Percentiles rank a stretch among this genome's conserved stretches.
Evolutionary conservation across 2,329 filamentous ascomycete species (phyloP).

Genomic region (Zelopaecilomyces penicillatus): DNA sequence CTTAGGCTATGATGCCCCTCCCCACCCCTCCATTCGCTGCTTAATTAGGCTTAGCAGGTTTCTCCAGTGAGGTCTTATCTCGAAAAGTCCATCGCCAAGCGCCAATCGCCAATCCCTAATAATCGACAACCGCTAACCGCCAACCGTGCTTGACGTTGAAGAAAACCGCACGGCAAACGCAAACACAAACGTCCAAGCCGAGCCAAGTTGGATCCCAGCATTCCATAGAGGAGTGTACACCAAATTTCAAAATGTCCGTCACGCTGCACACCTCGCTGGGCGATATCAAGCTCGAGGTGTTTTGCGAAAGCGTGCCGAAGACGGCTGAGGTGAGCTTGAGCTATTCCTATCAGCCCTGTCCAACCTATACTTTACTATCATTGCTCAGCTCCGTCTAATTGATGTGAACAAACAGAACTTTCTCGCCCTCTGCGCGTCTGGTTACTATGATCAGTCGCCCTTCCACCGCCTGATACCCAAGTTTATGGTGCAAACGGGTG

Average conservation of each 20-base stretch:
- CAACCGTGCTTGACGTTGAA: no score
- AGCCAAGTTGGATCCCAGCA: no score
- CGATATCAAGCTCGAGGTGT: slow-evolving; percentile 90
- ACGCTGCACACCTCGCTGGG: slow-evolving; percentile 81
- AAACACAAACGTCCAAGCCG: no score
- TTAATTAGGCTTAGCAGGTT: no score
- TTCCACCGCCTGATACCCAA: slow-evolving; percentile 73
- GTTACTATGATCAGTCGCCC: slow-evolving; percentile 65
- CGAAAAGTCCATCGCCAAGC: no score
- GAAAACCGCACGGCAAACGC: no score
- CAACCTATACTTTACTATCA: not conserved
- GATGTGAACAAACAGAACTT: slow-evolving; percentile 55
- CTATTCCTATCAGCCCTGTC: not conserved
- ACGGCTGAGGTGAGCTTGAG: slow-evolving; percentile 62
- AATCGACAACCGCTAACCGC: no score
- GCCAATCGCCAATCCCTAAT: no score
- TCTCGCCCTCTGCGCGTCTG: slow-evolving; percentile 73
- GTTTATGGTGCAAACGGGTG: slow-evolving; percentile 77
- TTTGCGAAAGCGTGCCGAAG: slow-evolving; percentile 89
- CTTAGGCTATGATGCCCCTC: no score
- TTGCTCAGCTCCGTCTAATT: not conserved
- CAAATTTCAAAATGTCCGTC: slow-evolving; percentile 44
- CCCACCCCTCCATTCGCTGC: no score
- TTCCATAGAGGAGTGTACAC: no score
- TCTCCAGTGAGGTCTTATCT: no score